Conservation (phyloP, 371 early-diverging fungal genomes). For the Rhizopus arrhizus region DNA sequence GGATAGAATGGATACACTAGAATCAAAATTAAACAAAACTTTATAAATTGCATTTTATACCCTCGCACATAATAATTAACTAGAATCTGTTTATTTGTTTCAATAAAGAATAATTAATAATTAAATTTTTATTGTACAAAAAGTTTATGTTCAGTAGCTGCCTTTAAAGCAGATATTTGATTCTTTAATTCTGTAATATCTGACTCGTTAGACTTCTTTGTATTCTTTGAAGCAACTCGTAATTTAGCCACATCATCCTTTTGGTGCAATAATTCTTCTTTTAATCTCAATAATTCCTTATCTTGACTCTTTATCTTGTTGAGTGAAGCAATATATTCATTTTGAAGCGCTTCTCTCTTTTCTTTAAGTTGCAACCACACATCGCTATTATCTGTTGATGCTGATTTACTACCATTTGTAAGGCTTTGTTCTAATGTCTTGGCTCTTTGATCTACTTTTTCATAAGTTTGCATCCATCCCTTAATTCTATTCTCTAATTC, state of each 20-base stretch:
- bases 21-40: conserved; percentile 30
- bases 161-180: conserved; percentile 56
- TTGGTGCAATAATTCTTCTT: conserved; percentile 62
- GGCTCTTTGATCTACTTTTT: conserved; percentile 53
- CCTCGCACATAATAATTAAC: no score
- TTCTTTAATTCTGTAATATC: conserved; percentile 53
- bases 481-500: conserved; percentile 67
- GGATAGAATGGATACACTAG: conserved; percentile 40
- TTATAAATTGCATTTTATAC: no score
- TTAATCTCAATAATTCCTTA: conserved; percentile 59
- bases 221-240: conserved; percentile 38
- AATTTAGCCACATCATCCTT: conserved; percentile 77
- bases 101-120: not conserved
- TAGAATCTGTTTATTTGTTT: not conserved
- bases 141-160: conserved; percentile 32
- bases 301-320: conserved; percentile 66
- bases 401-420: conserved; percentile 47
- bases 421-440: conserved; percentile 52
- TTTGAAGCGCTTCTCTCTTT: conserved; percentile 51
- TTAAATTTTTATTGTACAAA: conserved; percentile 24
- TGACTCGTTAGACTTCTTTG: conserved; percentile 32
- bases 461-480: conserved; percentile 76
- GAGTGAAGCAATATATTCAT: conserved; percentile 44
- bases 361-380: conserved; percentile 58
- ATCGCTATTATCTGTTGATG: conserved; percentile 30